phyloP scores from a whole-genome alignment of 2,329 filamentous ascomycete species.

The Lachnellula cervina region DNA sequence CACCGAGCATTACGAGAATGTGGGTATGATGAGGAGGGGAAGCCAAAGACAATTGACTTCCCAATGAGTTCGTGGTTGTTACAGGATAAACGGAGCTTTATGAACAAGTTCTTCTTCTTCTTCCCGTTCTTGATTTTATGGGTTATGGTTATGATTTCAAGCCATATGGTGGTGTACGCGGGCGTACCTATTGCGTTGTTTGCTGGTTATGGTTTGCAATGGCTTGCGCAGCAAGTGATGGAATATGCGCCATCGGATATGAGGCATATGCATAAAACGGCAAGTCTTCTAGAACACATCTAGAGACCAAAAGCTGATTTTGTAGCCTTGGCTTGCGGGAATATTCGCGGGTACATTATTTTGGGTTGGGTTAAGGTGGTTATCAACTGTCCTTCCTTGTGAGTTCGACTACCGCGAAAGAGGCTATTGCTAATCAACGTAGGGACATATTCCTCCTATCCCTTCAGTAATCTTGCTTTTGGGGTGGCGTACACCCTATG shows the following conservation, averaged over 20 bases:
- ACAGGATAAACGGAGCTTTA: constrained; percentile 71
- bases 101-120: constrained; percentile 82
- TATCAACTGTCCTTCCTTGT: constrained; percentile 70
- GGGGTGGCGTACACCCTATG: constrained; percentile 58
- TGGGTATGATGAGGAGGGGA: constrained; percentile 76
- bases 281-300: constrained; percentile 37
- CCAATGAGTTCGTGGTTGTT: constrained; percentile 67
- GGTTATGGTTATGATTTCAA: constrained; percentile 64
- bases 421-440: constrained; percentile 30
- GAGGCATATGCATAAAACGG: constrained; percentile 84
- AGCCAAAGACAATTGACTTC: constrained; percentile 63
- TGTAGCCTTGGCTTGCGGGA: constrained; percentile 84
- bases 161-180: constrained; percentile 67
- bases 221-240: constrained; percentile 69
- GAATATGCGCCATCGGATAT: constrained; percentile 83
- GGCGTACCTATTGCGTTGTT: constrained; percentile 68
- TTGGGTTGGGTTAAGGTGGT: constrained; percentile 71
- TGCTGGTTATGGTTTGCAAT: constrained; percentile 68
- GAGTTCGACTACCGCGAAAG: constrained; percentile 29
- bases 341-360: constrained; percentile 88
- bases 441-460: constrained; percentile 61
- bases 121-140: constrained; percentile 79
- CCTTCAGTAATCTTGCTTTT: constrained; percentile 77
- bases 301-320: constrained; percentile 6
- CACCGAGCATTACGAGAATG: constrained; percentile 76